Evolutionary conservation across 768 basidiomycete genomes (phyloP).

Genomic region (Lepiota subincarnata): DNA sequence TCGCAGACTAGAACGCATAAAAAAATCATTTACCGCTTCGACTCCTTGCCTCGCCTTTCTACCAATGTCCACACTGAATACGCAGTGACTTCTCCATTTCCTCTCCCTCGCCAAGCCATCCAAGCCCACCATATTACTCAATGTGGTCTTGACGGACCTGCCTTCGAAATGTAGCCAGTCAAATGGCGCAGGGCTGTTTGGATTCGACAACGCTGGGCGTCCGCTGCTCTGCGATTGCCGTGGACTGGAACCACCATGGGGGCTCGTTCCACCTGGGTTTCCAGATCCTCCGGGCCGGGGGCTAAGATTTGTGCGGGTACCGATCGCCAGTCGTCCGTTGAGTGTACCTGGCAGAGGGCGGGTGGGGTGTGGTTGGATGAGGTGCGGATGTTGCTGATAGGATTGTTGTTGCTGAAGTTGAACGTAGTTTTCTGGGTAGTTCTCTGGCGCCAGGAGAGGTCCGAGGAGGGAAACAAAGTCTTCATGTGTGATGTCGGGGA

Average conservation of each 20-base stretch:
- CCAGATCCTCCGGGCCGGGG: constrained; percentile 4
- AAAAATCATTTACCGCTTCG: constrained; percentile 58
- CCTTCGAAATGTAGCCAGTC: constrained; percentile 89
- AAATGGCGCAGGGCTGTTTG: constrained; percentile 70
- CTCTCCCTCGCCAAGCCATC: constrained; percentile 81
- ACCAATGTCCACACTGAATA: constrained; percentile 78
- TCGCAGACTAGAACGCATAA: background rate
- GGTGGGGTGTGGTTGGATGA: constrained; percentile 29
- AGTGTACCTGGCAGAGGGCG: constrained; percentile 28
- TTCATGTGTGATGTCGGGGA: constrained; percentile 83
- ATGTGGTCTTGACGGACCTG: constrained; percentile 71
- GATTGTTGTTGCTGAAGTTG: constrained; percentile 23
- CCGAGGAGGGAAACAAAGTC: constrained; percentile 79
- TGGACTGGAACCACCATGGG: constrained; percentile 19
- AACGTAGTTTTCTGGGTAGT: constrained; percentile 46
- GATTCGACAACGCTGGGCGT: constrained; percentile 31
- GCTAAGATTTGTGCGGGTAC: constrained; percentile 1
- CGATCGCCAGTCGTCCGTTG: constrained; percentile 9
- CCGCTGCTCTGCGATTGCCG: constrained; percentile 27
- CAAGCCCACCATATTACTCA: constrained; percentile 72
- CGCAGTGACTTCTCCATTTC: constrained; percentile 79
- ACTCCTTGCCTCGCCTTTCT: constrained; percentile 71
- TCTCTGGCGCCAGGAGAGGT: constrained; percentile 79
- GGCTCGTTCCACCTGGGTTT: background rate
- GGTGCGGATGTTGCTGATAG: constrained; percentile 29